These are phyloP conservation scores for Durusdinium trenchii DNA, from an alignment of 73 alveolate species.

Conservation along the genomic window DNA sequence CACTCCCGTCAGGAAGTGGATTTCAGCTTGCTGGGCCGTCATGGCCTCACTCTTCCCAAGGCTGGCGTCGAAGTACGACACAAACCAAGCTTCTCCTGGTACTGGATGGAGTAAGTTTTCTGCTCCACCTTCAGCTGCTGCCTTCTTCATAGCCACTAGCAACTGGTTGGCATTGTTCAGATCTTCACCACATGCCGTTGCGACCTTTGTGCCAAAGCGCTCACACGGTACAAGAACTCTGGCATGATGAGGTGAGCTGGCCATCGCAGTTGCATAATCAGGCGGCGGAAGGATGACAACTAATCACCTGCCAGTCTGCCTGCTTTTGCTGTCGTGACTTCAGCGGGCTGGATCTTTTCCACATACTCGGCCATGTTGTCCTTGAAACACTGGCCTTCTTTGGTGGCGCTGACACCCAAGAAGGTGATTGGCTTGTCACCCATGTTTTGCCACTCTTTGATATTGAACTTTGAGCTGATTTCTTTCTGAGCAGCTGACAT, in stretches of 20 bases:
- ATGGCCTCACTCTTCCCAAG: not conserved
- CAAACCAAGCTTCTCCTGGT: not conserved
- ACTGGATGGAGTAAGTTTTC: not conserved
- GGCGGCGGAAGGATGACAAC: not conserved
- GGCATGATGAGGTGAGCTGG: not conserved
- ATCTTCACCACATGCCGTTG: not conserved
- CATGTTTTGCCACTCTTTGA: not conserved
- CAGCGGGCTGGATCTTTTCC: no score
- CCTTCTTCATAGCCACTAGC: not conserved
- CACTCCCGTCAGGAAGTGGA: not conserved
- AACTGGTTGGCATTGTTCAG: not conserved
- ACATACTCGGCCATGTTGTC: no score
- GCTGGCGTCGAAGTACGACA: constrained; percentile 5
- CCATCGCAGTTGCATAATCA: not conserved
- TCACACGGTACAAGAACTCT: not conserved
- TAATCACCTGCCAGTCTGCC: not conserved
- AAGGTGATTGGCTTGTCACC: not conserved
- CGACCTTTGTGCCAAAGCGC: not conserved
- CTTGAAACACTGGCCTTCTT: not conserved
- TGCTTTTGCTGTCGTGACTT: not conserved
- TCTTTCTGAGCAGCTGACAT: not conserved
- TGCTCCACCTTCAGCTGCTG: not conserved
- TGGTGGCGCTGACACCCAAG: not conserved
- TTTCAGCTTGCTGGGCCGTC: not conserved
- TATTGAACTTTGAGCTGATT: not conserved